Conservation (phyloP, 176 grass and related monocot species). For the Themeda triandra region DNA sequence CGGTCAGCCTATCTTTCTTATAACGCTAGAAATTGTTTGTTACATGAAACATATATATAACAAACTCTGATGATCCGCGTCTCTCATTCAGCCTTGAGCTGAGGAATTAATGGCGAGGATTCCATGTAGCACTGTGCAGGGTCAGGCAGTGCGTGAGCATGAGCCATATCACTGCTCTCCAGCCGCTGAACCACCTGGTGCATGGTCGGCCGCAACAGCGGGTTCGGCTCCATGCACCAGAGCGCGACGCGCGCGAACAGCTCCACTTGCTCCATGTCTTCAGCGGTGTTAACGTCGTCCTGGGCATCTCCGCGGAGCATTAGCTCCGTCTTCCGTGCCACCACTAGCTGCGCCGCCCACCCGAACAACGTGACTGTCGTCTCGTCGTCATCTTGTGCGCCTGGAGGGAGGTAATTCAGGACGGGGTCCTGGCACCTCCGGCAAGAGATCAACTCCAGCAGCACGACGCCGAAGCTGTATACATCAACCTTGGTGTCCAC, state of each 20-base stretch:
- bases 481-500: conserved; percentile 37
- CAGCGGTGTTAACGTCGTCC: neutral
- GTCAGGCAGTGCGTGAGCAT: neutral
- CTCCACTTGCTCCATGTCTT: conserved; percentile 3
- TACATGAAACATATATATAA: too few relatives aligned
- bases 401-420: too few relatives aligned
- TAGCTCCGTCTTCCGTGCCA: neutral
- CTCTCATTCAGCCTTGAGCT: neutral
- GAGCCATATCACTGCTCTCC: neutral
- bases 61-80: too few relatives aligned
- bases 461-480: conserved; percentile 55
- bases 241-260: neutral
- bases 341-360: conserved; percentile 18
- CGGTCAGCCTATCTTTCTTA: too few relatives aligned
- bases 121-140: neutral
- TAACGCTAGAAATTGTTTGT: too few relatives aligned
- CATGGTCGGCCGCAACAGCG: neutral
- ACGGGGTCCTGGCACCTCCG: conserved; percentile 8
- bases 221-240: conserved; percentile 20
- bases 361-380: conserved; percentile 29
- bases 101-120: neutral
- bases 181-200: conserved; percentile 16
- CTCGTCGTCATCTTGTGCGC: neutral
- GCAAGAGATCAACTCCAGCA: conserved; percentile 40
- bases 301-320: neutral